phyloP scores from a whole-genome alignment of 768 basidiomycete species.

The Pisolithus orientalis region DNA sequence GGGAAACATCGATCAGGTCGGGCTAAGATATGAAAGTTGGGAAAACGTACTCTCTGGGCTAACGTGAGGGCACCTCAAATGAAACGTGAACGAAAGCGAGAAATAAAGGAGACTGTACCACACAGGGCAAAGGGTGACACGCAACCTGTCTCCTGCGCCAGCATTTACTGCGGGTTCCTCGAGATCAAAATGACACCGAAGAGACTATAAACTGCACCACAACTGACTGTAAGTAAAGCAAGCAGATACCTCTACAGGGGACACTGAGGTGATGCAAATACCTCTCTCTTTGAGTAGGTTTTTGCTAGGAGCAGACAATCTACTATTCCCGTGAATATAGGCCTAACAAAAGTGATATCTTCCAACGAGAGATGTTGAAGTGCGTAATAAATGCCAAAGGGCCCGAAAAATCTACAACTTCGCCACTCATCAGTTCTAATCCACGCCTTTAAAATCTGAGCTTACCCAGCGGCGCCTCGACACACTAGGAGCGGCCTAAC shows the following conservation, averaged over 20 bases:
- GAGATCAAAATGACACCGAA: constrained; percentile 69
- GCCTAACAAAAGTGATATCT: constrained; percentile 73
- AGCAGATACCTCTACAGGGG: background rate
- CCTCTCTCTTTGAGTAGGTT: constrained; percentile 45
- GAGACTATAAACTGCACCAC: constrained; percentile 50
- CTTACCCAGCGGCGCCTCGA: constrained; percentile 62
- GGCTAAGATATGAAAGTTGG: no score
- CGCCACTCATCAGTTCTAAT: no score
- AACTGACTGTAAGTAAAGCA: background rate
- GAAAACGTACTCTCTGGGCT: no score
- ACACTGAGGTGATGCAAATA: constrained; percentile 44
- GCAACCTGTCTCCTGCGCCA: constrained; percentile 36
- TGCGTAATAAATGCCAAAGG: constrained; percentile 66
- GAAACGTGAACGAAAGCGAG: background rate
- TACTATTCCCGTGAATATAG: constrained; percentile 55
- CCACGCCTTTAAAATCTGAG: background rate
- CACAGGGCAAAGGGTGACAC: constrained; percentile 46
- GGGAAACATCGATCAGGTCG: no score
- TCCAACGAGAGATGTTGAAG: constrained; percentile 71
- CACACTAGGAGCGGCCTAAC: constrained; percentile 51
- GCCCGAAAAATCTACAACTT: constrained; percentile 55
- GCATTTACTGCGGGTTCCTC: background rate
- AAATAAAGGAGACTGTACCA: background rate
- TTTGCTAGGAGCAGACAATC: constrained; percentile 63
- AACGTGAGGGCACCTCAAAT: background rate